A percentile compares a stretch with the other conserved stretches of the same genome.
Evolutionary conservation across 169 alveolate species (phyloP).

Genomic region (Cryptosporidium canis): DNA sequence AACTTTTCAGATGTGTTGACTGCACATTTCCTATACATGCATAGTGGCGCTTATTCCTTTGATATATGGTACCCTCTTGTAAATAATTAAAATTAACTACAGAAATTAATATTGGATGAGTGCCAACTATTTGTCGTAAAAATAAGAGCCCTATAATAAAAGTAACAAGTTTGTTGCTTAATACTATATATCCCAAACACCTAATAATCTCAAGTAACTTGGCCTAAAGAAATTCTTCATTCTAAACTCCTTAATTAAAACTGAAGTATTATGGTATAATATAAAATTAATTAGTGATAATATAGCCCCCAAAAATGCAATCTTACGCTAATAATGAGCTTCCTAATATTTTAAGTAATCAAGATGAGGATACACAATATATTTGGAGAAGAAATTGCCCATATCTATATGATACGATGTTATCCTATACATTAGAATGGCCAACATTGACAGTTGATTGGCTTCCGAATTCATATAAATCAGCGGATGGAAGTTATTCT

Average conservation of each 20-base stretch:
- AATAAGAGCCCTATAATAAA: background rate
- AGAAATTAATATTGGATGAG: background rate
- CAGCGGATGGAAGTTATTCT: slow-evolving; percentile 77
- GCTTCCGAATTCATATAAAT: slow-evolving; percentile 83
- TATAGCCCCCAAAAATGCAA: background rate
- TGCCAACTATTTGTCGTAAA: background rate
- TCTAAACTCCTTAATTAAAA: background rate
- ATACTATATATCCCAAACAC: no score
- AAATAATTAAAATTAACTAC: background rate
- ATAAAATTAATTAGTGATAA: background rate
- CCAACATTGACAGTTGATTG: slow-evolving; percentile 93
- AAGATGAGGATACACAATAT: slow-evolving; percentile 46
- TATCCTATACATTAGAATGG: slow-evolving; percentile 94
- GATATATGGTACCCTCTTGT: background rate
- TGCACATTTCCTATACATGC: background rate
- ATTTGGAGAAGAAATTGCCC: slow-evolving; percentile 96
- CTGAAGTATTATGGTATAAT: background rate
- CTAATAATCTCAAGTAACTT: no score
- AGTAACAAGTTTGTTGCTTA: no score
- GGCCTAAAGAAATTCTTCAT: background rate
- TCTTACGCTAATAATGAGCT: background rate
- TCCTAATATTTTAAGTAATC: background rate
- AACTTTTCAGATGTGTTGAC: slow-evolving; percentile 1
- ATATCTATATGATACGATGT: slow-evolving; percentile 91
- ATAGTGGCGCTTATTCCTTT: background rate